A percentile compares a stretch with the other conserved stretches of the same genome.
These are phyloP conservation scores for Platismatia glauca DNA, from an alignment of 495 filamentous ascomycete genomes.

Conservation along the genomic window DNA sequence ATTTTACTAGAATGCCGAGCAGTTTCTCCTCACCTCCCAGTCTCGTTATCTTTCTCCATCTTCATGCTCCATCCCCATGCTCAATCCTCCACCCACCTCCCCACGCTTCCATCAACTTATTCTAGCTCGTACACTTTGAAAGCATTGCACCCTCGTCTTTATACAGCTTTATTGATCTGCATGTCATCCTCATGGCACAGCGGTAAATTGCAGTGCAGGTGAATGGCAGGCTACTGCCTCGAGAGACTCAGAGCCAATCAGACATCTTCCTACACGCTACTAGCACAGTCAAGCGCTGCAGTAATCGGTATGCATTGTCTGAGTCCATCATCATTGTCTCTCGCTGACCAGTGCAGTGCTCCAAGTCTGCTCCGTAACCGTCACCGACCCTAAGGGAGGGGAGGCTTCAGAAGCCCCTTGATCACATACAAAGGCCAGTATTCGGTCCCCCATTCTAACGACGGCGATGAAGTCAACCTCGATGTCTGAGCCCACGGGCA, in stretches of 20 bases:
- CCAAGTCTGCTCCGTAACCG: not conserved
- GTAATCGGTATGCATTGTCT: not conserved
- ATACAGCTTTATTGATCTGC: not conserved
- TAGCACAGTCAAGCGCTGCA: not conserved
- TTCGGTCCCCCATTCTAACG: not conserved
- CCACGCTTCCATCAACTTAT: not conserved
- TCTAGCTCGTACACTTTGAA: not conserved
- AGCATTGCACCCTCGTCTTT: not conserved
- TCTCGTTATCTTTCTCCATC: not conserved
- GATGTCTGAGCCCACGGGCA: not conserved
- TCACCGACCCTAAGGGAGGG: not conserved
- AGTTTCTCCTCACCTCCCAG: not conserved
- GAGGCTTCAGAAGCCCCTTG: not conserved
- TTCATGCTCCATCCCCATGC: not conserved
- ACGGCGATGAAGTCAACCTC: not conserved
- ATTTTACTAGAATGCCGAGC: not conserved
- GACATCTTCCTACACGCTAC: not conserved
- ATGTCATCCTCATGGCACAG: not conserved
- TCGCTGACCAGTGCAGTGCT: not conserved
- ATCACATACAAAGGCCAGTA: not conserved
- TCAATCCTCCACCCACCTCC: not conserved
- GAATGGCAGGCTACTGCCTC: not conserved
- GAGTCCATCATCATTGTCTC: not conserved
- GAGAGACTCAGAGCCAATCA: not conserved
- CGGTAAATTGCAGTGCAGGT: not conserved